phyloP scores from a whole-genome alignment of 1,284 basidiomycete species.

The Lignosus rhinocerotis region DNA sequence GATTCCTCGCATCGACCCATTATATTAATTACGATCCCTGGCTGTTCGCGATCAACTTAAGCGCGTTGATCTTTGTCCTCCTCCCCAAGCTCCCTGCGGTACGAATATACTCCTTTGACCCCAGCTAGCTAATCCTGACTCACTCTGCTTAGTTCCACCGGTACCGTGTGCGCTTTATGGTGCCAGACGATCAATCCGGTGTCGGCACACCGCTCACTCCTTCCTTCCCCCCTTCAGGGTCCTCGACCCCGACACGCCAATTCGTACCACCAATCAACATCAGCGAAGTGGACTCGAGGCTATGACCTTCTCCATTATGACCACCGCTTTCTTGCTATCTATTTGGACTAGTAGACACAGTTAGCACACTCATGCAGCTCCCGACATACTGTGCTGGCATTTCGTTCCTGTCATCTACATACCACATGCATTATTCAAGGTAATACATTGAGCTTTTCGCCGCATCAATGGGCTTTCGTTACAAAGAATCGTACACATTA shows the following conservation, averaged over 20 bases:
- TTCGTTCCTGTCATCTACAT: slow-evolving; percentile 9
- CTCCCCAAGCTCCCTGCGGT: slow-evolving; percentile 97
- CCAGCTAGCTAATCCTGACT: slow-evolving; percentile 9
- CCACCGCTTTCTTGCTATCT: slow-evolving; percentile 3
- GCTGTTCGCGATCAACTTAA: slow-evolving; percentile 91
- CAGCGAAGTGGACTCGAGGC: slow-evolving; percentile 40
- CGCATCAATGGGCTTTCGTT: slow-evolving; percentile 7
- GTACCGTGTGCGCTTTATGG: slow-evolving; percentile 74
- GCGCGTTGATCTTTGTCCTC: slow-evolving; percentile 82
- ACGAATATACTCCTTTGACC: slow-evolving; percentile 18
- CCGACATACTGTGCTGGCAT: background rate
- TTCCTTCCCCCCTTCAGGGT: slow-evolving; percentile 42
- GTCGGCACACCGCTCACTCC: slow-evolving; percentile 64
- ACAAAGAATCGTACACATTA: slow-evolving; percentile 6
- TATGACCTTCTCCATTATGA: slow-evolving; percentile 5
- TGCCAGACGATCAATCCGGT: slow-evolving; percentile 55
- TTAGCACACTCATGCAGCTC: slow-evolving; percentile 3
- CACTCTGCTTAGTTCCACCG: slow-evolving; percentile 62
- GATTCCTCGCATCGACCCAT: slow-evolving; percentile 96
- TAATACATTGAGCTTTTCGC: slow-evolving; percentile 12
- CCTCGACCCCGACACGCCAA: slow-evolving; percentile 29
- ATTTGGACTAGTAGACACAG: slow-evolving; percentile 16
- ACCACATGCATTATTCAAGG: slow-evolving; percentile 8
- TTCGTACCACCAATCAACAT: slow-evolving; percentile 32
- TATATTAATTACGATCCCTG: slow-evolving; percentile 96